phyloP scores from a whole-genome alignment of 352 stramenopile species.

The Phytopythium delawarense region DNA sequence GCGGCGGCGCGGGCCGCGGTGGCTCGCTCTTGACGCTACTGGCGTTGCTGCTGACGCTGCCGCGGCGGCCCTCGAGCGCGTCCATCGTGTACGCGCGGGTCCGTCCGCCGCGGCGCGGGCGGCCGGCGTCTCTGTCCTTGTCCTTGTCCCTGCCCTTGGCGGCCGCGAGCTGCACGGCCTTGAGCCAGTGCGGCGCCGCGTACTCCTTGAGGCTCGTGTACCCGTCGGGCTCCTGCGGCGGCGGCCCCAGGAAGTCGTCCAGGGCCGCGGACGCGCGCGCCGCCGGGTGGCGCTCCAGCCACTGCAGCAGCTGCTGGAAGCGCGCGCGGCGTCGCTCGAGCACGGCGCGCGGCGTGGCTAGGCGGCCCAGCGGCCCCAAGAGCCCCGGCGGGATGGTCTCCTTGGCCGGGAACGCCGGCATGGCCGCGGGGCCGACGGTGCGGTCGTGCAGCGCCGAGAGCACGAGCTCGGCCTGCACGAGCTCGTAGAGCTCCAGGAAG shows the following conservation, averaged over 20 bases:
- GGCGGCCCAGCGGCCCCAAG: conserved; percentile 43
- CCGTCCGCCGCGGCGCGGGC: conserved; percentile 5
- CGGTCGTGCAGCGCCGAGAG: conserved; percentile 11
- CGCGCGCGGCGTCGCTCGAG: conserved; percentile 46
- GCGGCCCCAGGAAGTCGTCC: conserved; percentile 48
- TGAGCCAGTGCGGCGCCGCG: conserved; percentile 59
- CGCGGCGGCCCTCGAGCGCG: conserved; percentile 2
- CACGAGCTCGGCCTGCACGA: conserved; percentile 20
- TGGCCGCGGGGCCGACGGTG: neutral
- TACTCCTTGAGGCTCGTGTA: conserved; percentile 79
- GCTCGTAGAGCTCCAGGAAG: conserved; percentile 52
- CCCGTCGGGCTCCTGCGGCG: conserved; percentile 48
- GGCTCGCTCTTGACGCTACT: conserved; percentile 9
- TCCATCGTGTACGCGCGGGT: conserved; percentile 19
- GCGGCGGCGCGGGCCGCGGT: neutral
- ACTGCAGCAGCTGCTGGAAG: conserved; percentile 54
- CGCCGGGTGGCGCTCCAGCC: conserved; percentile 49
- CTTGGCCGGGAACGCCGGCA: conserved; percentile 40
- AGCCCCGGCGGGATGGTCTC: conserved; percentile 43
- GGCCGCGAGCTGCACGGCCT: conserved; percentile 52
- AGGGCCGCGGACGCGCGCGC: conserved; percentile 32
- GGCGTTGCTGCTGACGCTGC: neutral
- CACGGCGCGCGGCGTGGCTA: conserved; percentile 35
- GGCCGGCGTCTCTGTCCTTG: conserved; percentile 13
- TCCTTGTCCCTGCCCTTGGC: conserved; percentile 19